Conservation (phyloP, 2,329 filamentous ascomycete species). For the Incumbomyces delicatus region DNA sequence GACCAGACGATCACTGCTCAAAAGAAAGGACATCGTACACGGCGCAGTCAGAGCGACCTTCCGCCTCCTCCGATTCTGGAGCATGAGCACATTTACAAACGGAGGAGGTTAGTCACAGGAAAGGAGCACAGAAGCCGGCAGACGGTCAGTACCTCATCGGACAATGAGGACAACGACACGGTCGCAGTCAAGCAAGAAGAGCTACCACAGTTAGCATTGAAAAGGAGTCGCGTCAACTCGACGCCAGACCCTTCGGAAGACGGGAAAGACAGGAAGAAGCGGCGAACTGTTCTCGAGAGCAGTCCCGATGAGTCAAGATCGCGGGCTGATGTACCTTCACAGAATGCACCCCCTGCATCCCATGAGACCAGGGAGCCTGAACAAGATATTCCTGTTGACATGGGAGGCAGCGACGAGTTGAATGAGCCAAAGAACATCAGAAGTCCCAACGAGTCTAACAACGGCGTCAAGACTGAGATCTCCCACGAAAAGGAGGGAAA, state of each 20-base stretch:
- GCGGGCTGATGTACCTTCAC: conserved; percentile 10
- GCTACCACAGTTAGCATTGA: conserved; percentile 20
- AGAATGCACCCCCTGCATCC: not conserved
- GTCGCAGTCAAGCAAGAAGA: conserved; percentile 10
- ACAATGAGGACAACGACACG: conserved; percentile 12
- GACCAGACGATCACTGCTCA: conserved; percentile 13
- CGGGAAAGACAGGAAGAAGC: conserved; percentile 29
- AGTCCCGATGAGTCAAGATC: conserved; percentile 24
- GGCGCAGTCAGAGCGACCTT: conserved; percentile 21
- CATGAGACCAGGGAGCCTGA: not conserved
- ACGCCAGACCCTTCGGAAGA: conserved; percentile 17
- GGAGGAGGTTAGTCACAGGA: conserved; percentile 20
- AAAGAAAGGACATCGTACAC: conserved; percentile 12
- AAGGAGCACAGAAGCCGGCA: conserved; percentile 23
- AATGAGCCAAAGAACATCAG: no score
- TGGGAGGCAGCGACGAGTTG: no score
- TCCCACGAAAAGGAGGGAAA: not conserved
- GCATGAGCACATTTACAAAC: conserved; percentile 15
- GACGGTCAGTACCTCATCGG: conserved; percentile 23
- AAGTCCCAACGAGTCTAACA: no score
- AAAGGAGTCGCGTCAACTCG: conserved; percentile 34
- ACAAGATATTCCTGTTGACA: not conserved
- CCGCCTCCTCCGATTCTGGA: conserved; percentile 13
- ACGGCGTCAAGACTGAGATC: not conserved
- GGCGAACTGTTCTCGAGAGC: conserved; percentile 33